Evolutionary conservation across 73 alveolate species (phyloP), one percentile per base, ranked within the genome.

Genomic region (Paraurostyla sp.): DNA sequence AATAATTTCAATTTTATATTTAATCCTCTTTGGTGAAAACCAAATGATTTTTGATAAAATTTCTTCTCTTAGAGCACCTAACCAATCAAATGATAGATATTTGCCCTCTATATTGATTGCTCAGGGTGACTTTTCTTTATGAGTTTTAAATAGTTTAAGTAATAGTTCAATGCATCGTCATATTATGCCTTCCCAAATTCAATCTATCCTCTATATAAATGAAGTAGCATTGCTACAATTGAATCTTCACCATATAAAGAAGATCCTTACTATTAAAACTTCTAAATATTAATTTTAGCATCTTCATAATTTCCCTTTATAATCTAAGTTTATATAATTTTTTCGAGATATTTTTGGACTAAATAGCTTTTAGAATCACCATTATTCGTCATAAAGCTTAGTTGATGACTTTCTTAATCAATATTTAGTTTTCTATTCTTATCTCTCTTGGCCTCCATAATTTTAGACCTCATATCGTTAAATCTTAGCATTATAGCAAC

Each of bases 181-280:
- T 41, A 27, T 35, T 41, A 35, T 2, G 36, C 20, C 42, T 69
- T 43, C 11, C 41, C 68, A 3, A 16, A 20, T 40, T 69, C 84
- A 36, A 69, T 43, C 40, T 69, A 69, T 15, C 84, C 84, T 69
- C 58, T 41, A 41, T 11, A 38, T 11, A 69, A 32, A 25, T n/a
- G 62, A 38, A 35, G 23, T 36, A 16, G 9, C 4, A 38, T 6
- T 11, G 58, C n/a, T 25, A 35, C n/a, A 7, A 69, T 6, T 15
- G 58, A 42, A n/a, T 69, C 9, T 33, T 69, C 84, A n/a, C 84
- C 84, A 69, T 38, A 69, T 32, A 69, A 18, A 35, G 16, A 27
- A 69, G 35, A 38, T 22, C 62, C 68, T 35, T 69, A 7, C 1
- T 69, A 7, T 6, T 69, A 16, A 7, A 33, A 69, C 23, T 69